These are phyloP conservation scores for Casuarina cunninghamiana DNA, from an alignment of 306 rosid species.

Conservation along the genomic window DNA sequence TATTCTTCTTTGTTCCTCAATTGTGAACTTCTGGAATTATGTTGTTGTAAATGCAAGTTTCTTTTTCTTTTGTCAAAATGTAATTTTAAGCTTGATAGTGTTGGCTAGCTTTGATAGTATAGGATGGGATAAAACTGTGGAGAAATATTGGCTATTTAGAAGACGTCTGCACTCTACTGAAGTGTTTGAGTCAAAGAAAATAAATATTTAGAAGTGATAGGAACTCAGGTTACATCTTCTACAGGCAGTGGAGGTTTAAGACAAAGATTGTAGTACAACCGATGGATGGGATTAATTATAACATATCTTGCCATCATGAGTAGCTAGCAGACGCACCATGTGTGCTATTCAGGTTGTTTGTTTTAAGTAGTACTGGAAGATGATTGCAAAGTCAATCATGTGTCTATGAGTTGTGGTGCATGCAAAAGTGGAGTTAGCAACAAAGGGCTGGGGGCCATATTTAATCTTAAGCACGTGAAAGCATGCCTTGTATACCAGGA, in stretches of 20 bases:
- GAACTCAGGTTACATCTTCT: not conserved
- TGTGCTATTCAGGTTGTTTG: not conserved
- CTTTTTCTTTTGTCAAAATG: too few relatives aligned
- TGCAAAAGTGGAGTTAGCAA: not conserved
- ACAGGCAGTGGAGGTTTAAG: not conserved
- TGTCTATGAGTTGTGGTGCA: not conserved
- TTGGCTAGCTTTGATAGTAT: not conserved
- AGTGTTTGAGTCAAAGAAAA: not conserved
- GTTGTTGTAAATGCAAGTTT: not conserved
- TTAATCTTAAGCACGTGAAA: too few relatives aligned
- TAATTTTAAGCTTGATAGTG: not conserved
- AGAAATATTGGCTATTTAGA: not conserved
- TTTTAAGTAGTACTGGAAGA: not conserved
- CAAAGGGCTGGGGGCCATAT: too few relatives aligned
- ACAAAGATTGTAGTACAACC: not conserved
- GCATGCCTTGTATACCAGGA: too few relatives aligned
- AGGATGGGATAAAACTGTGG: not conserved
- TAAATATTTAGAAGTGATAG: conserved; percentile 2
- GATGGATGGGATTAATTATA: not conserved
- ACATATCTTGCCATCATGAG: not conserved
- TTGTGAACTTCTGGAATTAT: not conserved
- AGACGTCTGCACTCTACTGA: not conserved
- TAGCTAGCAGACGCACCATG: not conserved
- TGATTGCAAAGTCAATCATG: not conserved
- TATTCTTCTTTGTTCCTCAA: not conserved